Base-by-base conservation (phyloP, 202 grass and related monocot genomes). In the Zoysia matrella region DNA sequence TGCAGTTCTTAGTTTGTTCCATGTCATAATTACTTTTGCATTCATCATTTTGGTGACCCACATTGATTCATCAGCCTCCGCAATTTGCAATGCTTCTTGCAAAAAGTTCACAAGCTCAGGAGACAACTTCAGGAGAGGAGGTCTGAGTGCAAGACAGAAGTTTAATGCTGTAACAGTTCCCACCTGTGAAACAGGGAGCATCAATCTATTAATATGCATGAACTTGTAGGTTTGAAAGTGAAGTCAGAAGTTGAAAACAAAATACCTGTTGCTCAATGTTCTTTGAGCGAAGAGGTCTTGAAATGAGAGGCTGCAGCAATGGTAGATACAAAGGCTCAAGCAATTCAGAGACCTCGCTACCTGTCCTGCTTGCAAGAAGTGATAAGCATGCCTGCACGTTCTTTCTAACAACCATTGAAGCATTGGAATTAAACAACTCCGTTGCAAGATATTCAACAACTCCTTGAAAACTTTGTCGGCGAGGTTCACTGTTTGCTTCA, bases 31-130 rank as follows among this genome's bases (percentile, higher is more conserved):
- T 86, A 99, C 65, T 93, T 99, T 99, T 55, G 96, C 92, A 85
- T 84, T 96, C 91, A 99, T 96, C 80, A 99, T 54, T 75, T 95
- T 99, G 58, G 96, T 99, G 36, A 96, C 93, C 96, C 91, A 99
- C 47, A 94, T 86, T 47, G 93, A 94, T 83, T 96, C 96, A 95
- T 99, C 96, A 86, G 96, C 93, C 89, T 99, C 96, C 0, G 96
- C 96, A 85, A 99, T 96, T 88, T 99, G 96, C 65, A 99, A 74
- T 73, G 96, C 96, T 84, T 99, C 96, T 96, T 99, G 96, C 81
- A 99, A 90, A 80, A 99, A 99, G 64, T 90, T 99, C 64, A 99
- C 89, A 2, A 99, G 91, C 60, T 96, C 96, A 46, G 87, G 80
- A 47, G 93, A 90, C 73, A 99, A 83, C 77, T 99, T 99, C 54